Evolutionary conservation across 2,329 filamentous ascomycete genomes (phyloP), one percentile per base, ranked within the genome.

Genomic region (Aspergillus calidoustus): DNA sequence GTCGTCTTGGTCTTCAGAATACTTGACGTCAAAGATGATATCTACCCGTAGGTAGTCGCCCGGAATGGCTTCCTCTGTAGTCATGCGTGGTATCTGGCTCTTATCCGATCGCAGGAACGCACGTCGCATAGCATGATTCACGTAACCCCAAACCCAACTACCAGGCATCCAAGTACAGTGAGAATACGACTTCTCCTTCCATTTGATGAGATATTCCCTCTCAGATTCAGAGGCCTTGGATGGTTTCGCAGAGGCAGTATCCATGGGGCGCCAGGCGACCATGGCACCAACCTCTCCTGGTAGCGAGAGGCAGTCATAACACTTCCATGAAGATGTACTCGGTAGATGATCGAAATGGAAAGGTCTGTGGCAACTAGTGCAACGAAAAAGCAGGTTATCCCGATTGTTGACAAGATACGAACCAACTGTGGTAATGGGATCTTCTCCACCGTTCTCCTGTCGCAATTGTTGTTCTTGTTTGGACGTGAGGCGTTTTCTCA

Each of bases 171-270:
- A 99, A 7, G 82, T 83, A 57, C 91, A 92, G 66, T 91, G 89
- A 65, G 89, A 90, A 71, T 97, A 96, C 0, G 94, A 97, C 59
- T 86, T 83, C 0, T 83, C 82, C 49, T 90, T 87, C 92, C 93
- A 98, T 73, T 95, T 97, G 69, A 99, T 80, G 2, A 99, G 84
- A 71, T 98, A 99, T 68, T 97, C 92, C 66, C 93, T 93, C n/a
- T 91, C 83, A 58, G 92, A 90, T 71, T 95, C 90, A 8, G 50
- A 57, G 17, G 44, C 50, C 5, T 61, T 53, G 5, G 54, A 23
- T 9, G 50, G 17, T 11, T 79, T 76, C 5, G 51, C 75, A 68
- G 89, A 89, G 43, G 86, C 81, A 25, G 84, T 79, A 68, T 90
- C 80, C 0, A 81, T 74, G 0, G 92, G 92, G 62, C 94, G 88